phyloP scores from a whole-genome alignment of 306 rosid genomes.

The Vigna hirtella region DNA sequence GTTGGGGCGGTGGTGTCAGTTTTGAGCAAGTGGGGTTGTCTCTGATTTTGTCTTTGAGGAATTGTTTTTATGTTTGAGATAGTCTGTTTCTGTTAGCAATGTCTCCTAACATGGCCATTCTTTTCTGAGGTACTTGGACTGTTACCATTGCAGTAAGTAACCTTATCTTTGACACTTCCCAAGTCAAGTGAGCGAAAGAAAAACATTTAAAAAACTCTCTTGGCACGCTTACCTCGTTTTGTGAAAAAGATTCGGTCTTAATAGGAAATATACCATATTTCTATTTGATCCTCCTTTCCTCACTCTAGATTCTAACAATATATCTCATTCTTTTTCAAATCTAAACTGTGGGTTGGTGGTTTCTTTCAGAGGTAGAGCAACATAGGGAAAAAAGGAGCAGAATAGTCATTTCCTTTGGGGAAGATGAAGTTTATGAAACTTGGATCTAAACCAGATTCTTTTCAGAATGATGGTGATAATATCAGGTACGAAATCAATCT shows the following conservation, averaged over 20 bases:
- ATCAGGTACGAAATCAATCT: conserved; percentile 56
- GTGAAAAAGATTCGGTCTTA: conserved; percentile 70
- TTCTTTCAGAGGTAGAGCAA: conserved; percentile 20
- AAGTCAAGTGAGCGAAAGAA: conserved; percentile 51
- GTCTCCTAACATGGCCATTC: conserved; percentile 69
- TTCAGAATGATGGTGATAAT: conserved; percentile 79
- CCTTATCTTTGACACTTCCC: conserved; percentile 61
- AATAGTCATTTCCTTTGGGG: conserved; percentile 35
- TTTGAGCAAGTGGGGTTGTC: conserved; percentile 72
- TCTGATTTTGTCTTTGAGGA: conserved; percentile 54
- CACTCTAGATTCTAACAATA: conserved; percentile 20
- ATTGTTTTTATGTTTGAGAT: conserved; percentile 47
- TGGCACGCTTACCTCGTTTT: conserved; percentile 57
- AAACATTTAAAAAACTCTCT: conserved; percentile 30
- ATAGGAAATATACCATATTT: conserved; percentile 50
- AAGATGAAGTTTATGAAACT: conserved; percentile 96
- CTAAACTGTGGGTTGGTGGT: conserved; percentile 36
- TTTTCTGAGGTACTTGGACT: conserved; percentile 58
- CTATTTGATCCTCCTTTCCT: conserved; percentile 42
- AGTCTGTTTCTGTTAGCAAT: conserved; percentile 56
- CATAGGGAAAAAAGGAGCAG: conserved; percentile 7
- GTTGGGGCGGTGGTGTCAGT: conserved; percentile 79
- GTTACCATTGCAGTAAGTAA: conserved; percentile 75
- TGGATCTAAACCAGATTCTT: conserved; percentile 89
- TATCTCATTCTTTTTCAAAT: conserved; percentile 16